These are phyloP conservation scores for Exsudoporus frostii DNA, from an alignment of 768 basidiomycete genomes.

Conservation along the genomic window DNA sequence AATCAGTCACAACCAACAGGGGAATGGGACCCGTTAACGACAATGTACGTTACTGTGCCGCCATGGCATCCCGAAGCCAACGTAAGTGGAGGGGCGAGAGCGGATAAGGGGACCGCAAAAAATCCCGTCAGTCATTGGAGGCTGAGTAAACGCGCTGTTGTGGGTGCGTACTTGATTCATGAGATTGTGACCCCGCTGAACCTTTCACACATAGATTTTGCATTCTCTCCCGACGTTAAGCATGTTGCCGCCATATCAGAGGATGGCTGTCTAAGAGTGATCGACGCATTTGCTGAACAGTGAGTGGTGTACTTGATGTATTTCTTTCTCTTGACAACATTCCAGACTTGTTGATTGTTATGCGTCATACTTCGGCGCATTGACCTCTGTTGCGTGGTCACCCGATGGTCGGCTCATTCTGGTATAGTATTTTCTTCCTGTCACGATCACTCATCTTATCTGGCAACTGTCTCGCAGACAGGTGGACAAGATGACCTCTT, in stretches of 20 bases:
- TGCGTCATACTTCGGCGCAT: conserved; percentile 89
- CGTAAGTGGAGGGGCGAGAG: conserved; percentile 30
- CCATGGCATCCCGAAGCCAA: conserved; percentile 74
- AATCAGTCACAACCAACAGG: conserved; percentile 27
- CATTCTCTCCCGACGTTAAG: conserved; percentile 91
- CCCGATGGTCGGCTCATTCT: conserved; percentile 93
- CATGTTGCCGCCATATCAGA: conserved; percentile 89
- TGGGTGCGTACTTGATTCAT: conserved; percentile 48
- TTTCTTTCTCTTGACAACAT: conserved; percentile 1
- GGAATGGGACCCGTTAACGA: conserved; percentile 76
- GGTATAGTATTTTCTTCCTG: conserved; percentile 35
- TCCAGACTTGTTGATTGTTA: conserved; percentile 88
- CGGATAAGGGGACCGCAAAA: conserved; percentile 69
- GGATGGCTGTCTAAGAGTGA: conserved; percentile 86
- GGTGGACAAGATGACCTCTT: conserved; percentile 97
- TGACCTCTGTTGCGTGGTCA: conserved; percentile 92
- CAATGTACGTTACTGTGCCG: conserved; percentile 76
- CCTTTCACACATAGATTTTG: conserved; percentile 57
- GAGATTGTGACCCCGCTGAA: background rate
- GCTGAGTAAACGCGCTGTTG: conserved; percentile 65
- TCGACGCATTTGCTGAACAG: conserved; percentile 87
- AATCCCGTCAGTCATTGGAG: conserved; percentile 94
- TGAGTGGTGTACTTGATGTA: conserved; percentile 34
- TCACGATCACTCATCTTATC: background rate
- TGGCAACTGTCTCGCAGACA: conserved; percentile 47